Base-by-base conservation (phyloP, 805 yeast species). In the Zygosaccharomyces gambellarensis region DNA sequence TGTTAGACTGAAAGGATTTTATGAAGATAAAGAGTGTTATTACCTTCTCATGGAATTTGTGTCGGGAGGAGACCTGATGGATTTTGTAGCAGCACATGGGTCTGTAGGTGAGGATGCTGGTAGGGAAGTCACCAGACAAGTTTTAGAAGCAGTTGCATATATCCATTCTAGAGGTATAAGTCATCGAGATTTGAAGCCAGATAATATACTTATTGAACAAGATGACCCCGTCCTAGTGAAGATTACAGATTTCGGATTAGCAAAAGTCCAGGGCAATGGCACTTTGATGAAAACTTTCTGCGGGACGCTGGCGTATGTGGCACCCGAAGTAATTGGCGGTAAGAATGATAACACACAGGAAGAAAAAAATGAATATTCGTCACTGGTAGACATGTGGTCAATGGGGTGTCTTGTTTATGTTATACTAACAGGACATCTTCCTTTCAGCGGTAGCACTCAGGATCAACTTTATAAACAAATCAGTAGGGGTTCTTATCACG, bases 51-150 rank as follows among this genome's bases (percentile, higher is more conserved):
- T 94, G 97, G 99, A 94, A 63, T 87, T 83, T 60, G 95, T 94
- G 25, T 84, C 95, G 1, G 97, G 97, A 12, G 99, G 99, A 23
- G 99, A 94, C 67, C 72, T 94, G 46, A 94, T 94, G 99, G 99
- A 94, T 71, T 90, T 88, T 69, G 95, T 92, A 2, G 92, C 95
- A 0, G 87, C 90, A 2, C 85, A 87, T 67, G 97, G 97, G 2
- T 81, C 92, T 2, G 86, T 94, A 17, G 92, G 92, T 11, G 99
- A 94, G 67, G 90, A 82, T 43, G 94, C 95, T 3, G 87, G 90
- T 7, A 83, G 86, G 57, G 96, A 87, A 52, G 87, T 94, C 23
- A 78, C 95, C 1, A 79, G 80, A 55, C 99, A 94, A 67, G 83
- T 92, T 1, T 69, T 94, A 36, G 79, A 81, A 51, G 97, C 96